Conservation (phyloP, 228 moss, liverwort and hornwort species). For the Sphagnum fallax region DNA sequence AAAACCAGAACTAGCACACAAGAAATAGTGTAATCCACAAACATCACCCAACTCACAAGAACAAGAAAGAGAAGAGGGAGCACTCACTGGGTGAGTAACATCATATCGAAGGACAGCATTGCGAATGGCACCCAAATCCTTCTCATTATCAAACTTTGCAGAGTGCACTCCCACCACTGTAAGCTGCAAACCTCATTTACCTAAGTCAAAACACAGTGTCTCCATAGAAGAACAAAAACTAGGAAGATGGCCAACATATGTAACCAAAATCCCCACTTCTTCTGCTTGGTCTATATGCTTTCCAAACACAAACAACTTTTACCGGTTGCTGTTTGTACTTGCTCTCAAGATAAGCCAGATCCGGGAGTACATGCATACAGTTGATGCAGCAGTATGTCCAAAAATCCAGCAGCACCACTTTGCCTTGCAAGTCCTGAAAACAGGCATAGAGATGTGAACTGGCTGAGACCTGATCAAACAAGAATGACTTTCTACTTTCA, state of each 20-base stretch:
- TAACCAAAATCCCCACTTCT: too few relatives aligned
- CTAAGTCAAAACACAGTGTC: too few relatives aligned
- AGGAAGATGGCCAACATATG: not conserved
- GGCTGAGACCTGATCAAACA: not conserved
- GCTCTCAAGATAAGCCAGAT: conserved; percentile 72
- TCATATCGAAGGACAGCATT: conserved; percentile 88
- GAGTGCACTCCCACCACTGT: conserved; percentile 97
- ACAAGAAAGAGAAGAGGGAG: too few relatives aligned
- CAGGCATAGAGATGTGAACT: not conserved
- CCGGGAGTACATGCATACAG: conserved; percentile 97
- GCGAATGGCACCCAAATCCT: conserved; percentile 78
- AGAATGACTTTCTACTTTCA: not conserved
- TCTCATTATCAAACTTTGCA: conserved; percentile 99
- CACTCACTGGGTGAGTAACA: conserved; percentile 73
- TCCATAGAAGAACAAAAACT: not conserved
- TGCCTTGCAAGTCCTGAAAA: conserved; percentile 87
- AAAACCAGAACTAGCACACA: too few relatives aligned
- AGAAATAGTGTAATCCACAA: too few relatives aligned
- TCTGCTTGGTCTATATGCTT: not conserved
- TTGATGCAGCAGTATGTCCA: conserved; percentile 99
- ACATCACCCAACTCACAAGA: too few relatives aligned
- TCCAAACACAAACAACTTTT: conserved; percentile 2
- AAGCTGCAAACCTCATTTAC: conserved; percentile 24
- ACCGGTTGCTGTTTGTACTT: conserved; percentile 70
- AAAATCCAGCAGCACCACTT: conserved; percentile 88